These are phyloP conservation scores for Thermomucor indicae-seudaticae DNA, from an alignment of 371 early-diverging fungal genomes.

Conservation along the genomic window DNA sequence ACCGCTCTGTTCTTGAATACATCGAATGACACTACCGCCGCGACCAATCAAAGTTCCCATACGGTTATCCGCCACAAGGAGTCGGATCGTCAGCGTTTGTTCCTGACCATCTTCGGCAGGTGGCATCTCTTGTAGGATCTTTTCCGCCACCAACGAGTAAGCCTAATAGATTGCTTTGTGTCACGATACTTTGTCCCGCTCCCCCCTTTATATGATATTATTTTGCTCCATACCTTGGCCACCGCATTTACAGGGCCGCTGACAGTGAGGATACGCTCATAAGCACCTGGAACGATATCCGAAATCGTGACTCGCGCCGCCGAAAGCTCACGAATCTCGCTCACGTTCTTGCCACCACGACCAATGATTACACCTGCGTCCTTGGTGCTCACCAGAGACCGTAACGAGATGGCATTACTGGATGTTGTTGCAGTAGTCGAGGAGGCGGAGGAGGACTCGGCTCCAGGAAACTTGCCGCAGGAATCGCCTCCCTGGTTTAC, in stretches of 20 bases:
- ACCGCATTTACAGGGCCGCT: slow-evolving; percentile 70
- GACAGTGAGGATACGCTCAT: slow-evolving; percentile 73
- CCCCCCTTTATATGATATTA: neutral
- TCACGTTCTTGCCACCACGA: slow-evolving; percentile 75
- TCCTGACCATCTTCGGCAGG: slow-evolving; percentile 32
- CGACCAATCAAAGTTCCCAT: slow-evolving; percentile 94
- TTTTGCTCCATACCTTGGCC: slow-evolving; percentile 50
- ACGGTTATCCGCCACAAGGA: slow-evolving; percentile 69
- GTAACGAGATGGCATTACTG: slow-evolving; percentile 38
- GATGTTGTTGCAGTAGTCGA: neutral
- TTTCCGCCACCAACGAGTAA: slow-evolving; percentile 66
- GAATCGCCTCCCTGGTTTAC: neutral
- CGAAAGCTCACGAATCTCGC: slow-evolving; percentile 72
- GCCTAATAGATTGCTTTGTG: slow-evolving; percentile 42
- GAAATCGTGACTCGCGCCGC: slow-evolving; percentile 78
- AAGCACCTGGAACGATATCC: slow-evolving; percentile 70
- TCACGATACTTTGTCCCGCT: neutral
- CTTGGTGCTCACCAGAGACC: slow-evolving; percentile 75
- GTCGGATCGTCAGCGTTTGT: slow-evolving; percentile 53
- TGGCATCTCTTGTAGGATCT: slow-evolving; percentile 51
- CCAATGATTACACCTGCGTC: slow-evolving; percentile 88
- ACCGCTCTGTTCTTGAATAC: slow-evolving; percentile 83
- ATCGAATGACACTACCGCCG: slow-evolving; percentile 81
- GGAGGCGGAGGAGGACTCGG: slow-evolving; percentile 2
- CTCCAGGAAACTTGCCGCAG: neutral